Base-by-base conservation (phyloP, 192 early-diverging fungal species). In the Pecoramyces ruminantium region DNA sequence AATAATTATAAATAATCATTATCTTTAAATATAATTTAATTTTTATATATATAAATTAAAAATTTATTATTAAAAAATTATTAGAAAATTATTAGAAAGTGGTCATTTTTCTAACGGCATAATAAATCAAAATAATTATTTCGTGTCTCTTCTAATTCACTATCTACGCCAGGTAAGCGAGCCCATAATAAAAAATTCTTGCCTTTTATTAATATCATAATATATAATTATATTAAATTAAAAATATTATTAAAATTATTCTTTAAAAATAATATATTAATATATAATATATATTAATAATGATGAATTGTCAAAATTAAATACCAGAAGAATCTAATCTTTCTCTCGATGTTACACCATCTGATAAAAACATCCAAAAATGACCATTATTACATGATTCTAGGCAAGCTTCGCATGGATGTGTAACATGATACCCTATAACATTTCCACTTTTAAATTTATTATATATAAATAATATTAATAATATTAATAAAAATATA, bases 371-470 rank as follows among this genome's bases (percentile, higher is more conserved):
- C 89, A 90, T 90, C 89, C 89, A 91, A 58, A 90, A 91, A 67
- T 91, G 90, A 15, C 90, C 90, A 85, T 91, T 91, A 80, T 91
- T 91, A 77, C 89, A 89, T 16, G 90, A 84, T n/a, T 84, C 82
- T 14, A 91, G 81, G 77, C 90, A 91, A 13, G 81, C 79, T n/a
- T 82, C 80, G 79, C 90, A 90, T 30, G 95, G 94, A 81, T 90
- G 90, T 6, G 92, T 91, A 27, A 94, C 93, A 85, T 94, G 93
- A 84, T 95, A 95, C 15, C 94, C 94, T 30, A 93, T 85, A 6
- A 91, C 86, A 78, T 91, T 91, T 17, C 88, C 88, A 83, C 89
- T 91, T 78, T 13, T n/a, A n/a, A n/a, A n/a, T n/a, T n/a, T n/a
- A n/a, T n/a, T n/a, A n/a, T n/a, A n/a, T n/a, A n/a, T n/a, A n/a